Evolutionary conservation across 1,284 basidiomycete genomes (phyloP).

Genomic region (Tilletia walkeri): DNA sequence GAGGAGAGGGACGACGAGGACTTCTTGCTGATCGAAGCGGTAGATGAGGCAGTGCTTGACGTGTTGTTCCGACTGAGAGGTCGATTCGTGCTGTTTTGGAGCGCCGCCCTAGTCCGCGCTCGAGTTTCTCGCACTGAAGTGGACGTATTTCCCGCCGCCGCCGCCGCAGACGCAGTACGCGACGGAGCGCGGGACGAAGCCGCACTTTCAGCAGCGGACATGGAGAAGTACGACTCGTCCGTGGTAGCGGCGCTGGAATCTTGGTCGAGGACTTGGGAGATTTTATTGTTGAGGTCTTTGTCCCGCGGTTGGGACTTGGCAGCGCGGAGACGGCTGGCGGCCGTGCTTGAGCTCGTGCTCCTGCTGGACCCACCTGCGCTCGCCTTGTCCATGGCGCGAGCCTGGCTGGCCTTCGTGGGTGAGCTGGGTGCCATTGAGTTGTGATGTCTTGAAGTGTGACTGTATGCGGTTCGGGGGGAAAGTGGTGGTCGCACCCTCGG

Average conservation of each 20-base stretch:
- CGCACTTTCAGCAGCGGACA: conserved; percentile 24
- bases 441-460: background rate
- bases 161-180: conserved; percentile 17
- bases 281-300: background rate
- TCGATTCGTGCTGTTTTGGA: background rate
- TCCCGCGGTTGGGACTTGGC: background rate
- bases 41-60: background rate
- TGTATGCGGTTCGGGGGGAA: too few species aligned
- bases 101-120: background rate
- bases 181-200: conserved; percentile 41
- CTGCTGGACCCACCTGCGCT: background rate
- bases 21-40: background rate
- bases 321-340: background rate
- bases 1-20: background rate
- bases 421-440: conserved; percentile 9
- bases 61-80: background rate
- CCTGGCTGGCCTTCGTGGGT: conserved; percentile 3
- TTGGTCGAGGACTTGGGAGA: background rate
- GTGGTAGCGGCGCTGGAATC: background rate
- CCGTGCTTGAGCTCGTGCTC: background rate
- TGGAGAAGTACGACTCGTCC: conserved; percentile 12
- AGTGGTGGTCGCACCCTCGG: too few species aligned
- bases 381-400: background rate
- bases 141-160: conserved; percentile 17
- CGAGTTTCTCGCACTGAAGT: background rate